Evolutionary conservation across 768 basidiomycete species (phyloP), one percentile per base, ranked within the genome.

Genomic region (Tephrocybe sp.): DNA sequence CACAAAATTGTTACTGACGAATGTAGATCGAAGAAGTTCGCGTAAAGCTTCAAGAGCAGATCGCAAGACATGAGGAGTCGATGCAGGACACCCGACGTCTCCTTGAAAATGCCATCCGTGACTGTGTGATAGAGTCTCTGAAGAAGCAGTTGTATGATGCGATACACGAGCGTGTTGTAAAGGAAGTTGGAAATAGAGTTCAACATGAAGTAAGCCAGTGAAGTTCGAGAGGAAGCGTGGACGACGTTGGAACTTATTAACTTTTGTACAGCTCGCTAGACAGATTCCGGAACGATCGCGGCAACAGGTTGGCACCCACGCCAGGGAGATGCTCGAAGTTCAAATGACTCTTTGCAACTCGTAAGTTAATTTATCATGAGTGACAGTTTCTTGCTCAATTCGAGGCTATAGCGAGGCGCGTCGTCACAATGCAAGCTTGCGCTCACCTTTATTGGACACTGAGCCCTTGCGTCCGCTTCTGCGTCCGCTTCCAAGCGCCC

Each of bases 401-500:
- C n/a, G 39, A 42, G 19, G 18, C 34, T 25, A 16, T 52, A 80
- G 77, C 5, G 76, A 82, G 62, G 76, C 78, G 9, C 70, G 78
- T 26, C 68, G 72, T 36, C 64, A 69, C 50, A 75, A 76, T 60
- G 59, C 67, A 9, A 62, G 66, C 18, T 58, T 79, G 54, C 53
- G 68, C 49, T 61, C 69, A 4, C 63, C 68, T 41, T 64, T 70
- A 19, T 64, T 70, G 35, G 57, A 63, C 8, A 27, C 34, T n/a
- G 74, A 71, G 15, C 74, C 74, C 9, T 65, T 82, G 24, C 69
- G 75, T 18, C 78, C 79, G 15, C 73, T 82, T 3, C 64, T 82
- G 13, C 74, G 79, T 0, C 79, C 80, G 1, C 64, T 77, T 16
- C 74, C 74, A 1, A 75, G 73, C 15, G 72, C 74, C 35, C 69